These are phyloP conservation scores for Gossypium gossypioides DNA, from an alignment of 441 rosid genomes.

Conservation along the genomic window DNA sequence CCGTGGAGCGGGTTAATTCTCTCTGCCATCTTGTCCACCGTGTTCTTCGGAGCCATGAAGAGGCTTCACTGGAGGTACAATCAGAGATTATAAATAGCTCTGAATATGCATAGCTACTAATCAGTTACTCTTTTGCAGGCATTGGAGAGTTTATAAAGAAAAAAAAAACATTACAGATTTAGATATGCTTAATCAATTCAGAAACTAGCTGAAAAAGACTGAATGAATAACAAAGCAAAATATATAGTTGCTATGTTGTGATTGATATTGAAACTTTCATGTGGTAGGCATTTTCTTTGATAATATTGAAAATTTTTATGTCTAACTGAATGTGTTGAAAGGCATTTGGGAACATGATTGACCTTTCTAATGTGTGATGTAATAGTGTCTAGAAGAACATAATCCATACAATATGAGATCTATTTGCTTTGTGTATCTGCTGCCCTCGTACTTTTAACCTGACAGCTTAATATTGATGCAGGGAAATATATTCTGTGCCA, in stretches of 20 bases:
- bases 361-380: not conserved
- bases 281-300: not conserved
- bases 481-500: not conserved
- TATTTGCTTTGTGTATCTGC: not conserved
- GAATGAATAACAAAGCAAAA: not conserved
- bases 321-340: not conserved
- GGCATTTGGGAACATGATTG: not conserved
- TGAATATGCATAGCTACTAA: not conserved
- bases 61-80: conserved; percentile 72
- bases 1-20: conserved; percentile 69
- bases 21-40: conserved; percentile 63
- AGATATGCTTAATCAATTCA: not conserved
- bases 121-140: not conserved
- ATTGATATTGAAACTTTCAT: not conserved
- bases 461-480: not conserved
- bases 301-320: not conserved
- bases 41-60: conserved; percentile 69
- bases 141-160: conserved; percentile 1
- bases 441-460: not conserved
- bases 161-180: not conserved
- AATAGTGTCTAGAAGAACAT: not conserved
- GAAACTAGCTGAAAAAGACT: not conserved
- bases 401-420: not conserved
- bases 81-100: conserved; percentile 1
- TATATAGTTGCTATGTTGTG: not conserved